These are phyloP conservation scores for Citrus hindsii DNA, from an alignment of 345 rosid species.

Conservation along the genomic window DNA sequence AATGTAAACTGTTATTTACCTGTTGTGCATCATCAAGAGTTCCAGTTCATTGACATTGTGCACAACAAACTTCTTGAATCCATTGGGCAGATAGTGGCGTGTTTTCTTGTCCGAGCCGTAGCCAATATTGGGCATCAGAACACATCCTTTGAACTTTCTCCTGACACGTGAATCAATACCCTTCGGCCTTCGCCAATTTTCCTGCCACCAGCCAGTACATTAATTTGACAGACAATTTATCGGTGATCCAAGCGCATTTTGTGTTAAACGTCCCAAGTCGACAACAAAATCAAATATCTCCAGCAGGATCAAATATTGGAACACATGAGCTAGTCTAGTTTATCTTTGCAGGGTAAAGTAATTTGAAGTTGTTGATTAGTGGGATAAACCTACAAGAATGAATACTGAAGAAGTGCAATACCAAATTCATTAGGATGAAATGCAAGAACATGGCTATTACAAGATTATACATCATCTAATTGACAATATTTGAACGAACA, in stretches of 20 bases:
- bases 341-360: neutral
- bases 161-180: constrained; percentile 77
- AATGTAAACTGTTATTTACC: constrained; percentile 18
- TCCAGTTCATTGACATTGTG: constrained; percentile 56
- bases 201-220: constrained; percentile 21
- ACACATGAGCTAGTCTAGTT: neutral
- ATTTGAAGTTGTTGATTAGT: neutral
- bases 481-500: neutral
- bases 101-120: constrained; percentile 67
- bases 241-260: neutral
- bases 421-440: neutral
- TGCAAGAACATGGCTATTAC: too few species aligned
- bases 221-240: neutral
- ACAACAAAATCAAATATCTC: neutral
- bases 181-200: constrained; percentile 64
- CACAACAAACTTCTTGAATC: constrained; percentile 64
- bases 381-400: neutral
- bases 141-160: constrained; percentile 70
- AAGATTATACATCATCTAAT: neutral
- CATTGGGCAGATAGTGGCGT: constrained; percentile 67
- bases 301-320: neutral
- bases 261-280: neutral
- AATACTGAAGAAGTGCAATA: neutral
- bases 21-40: constrained; percentile 72
- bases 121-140: constrained; percentile 68